A percentile compares a stretch with the other conserved stretches of the same genome.
Conservation (phyloP, 2,329 filamentous ascomycete species). For the Botryosphaeria dothidea region DNA sequence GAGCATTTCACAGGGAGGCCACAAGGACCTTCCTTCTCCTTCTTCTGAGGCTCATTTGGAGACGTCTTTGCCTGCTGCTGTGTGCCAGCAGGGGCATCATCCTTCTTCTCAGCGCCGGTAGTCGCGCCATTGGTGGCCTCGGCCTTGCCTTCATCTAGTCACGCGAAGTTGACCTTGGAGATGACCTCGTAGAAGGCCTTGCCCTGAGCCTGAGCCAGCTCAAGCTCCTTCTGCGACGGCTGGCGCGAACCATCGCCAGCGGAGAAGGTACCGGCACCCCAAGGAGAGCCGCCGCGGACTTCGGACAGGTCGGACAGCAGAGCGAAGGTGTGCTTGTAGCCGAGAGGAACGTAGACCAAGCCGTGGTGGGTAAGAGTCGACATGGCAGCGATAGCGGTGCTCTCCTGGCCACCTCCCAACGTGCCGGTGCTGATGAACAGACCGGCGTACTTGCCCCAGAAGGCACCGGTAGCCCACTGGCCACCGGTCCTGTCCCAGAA, state of each 20-base stretch:
- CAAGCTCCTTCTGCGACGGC: conserved; percentile 72
- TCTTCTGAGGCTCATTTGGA: conserved; percentile 32
- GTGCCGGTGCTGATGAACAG: conserved; percentile 87
- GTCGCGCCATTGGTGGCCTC: conserved; percentile 25
- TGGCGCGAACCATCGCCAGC: conserved; percentile 78
- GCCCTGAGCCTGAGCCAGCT: conserved; percentile 80
- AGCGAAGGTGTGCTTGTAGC: conserved; percentile 79
- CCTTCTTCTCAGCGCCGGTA: conserved; percentile 22
- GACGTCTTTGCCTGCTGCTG: conserved; percentile 26
- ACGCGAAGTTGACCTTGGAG: conserved; percentile 68
- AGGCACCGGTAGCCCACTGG: conserved; percentile 78
- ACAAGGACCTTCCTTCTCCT: conserved; percentile 68
- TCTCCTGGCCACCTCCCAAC: conserved; percentile 88
- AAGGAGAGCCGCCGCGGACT: conserved; percentile 82
- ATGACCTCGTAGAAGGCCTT: conserved; percentile 79
- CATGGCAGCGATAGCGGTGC: conserved; percentile 76
- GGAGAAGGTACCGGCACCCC: conserved; percentile 93
- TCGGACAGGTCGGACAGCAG: conserved; percentile 71
- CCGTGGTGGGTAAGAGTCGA: conserved; percentile 91
- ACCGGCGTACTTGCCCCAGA: conserved; percentile 86
- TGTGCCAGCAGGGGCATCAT: conserved; percentile 26
- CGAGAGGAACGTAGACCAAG: conserved; percentile 93
- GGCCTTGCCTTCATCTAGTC: conserved; percentile 67
- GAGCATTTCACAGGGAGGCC: conserved; percentile 74
- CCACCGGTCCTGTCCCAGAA: conserved; percentile 90